Evolutionary conservation across 768 basidiomycete genomes (phyloP), one percentile per base, ranked within the genome.

Genomic region (Tricholoma hemisulphureum): DNA sequence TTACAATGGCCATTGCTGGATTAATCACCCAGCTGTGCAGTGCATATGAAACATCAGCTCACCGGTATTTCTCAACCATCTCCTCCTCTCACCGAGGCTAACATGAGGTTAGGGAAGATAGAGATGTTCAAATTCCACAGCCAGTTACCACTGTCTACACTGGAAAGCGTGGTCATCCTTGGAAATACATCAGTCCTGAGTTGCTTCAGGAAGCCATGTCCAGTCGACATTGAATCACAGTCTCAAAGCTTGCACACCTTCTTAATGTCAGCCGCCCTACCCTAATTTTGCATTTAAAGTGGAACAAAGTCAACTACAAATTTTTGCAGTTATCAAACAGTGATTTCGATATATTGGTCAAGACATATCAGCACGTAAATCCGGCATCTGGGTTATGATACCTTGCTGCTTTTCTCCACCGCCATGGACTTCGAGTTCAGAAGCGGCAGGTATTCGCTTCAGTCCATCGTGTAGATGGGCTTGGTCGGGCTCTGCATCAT

Each of bases 301-400:
- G 11, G 23, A 41, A 53, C 26, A n/a, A n/a, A n/a, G n/a, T n/a
- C n/a, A n/a, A n/a, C n/a, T n/a, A n/a, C n/a, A n/a, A n/a, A n/a
- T n/a, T 58, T 43, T 53, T 51, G 18, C 13, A 31, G 6, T 29
- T 58, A 0, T 58, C 57, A 13, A 43, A 58, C 28, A 6, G 37
- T 2, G 51, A 58, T 14, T 31, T 53, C 1, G 51, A 53, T 28
- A 34, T 26, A 20, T n/a, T n/a, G n/a, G n/a, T n/a, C n/a, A n/a
- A n/a, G n/a, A n/a, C n/a, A n/a, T n/a, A n/a, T n/a, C 69, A 4
- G 50, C 57, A 9, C 65, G 16, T 23, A 23, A 60, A 59, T 6
- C 67, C 65, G 6, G 45, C 52, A 11, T 63, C 70, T 7, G 69
- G 74, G 2, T 8, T 73, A 2, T 51, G 65, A 1, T 76, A 76